These are phyloP conservation scores for Tothia fuscella DNA, from an alignment of 2,329 filamentous ascomycete genomes.

Conservation along the genomic window DNA sequence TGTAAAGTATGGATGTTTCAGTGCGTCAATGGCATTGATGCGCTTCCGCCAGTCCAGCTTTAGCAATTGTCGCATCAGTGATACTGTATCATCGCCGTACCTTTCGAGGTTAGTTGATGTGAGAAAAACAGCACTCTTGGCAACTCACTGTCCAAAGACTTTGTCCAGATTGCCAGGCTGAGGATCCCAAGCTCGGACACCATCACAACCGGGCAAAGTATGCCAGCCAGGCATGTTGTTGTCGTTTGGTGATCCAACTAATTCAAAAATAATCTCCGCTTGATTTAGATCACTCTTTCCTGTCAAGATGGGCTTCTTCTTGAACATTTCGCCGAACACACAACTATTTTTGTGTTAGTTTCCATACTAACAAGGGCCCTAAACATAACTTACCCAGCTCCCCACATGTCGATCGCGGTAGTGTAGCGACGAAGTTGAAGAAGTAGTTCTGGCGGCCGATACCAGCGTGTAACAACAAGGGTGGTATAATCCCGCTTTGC, in stretches of 20 bases:
- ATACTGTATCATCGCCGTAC: conserved; percentile 60
- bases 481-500: conserved; percentile 86
- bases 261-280: conserved; percentile 83
- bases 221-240: conserved; percentile 90
- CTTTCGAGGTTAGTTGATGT: conserved; percentile 10
- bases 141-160: conserved; percentile 58
- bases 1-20: conserved; percentile 86
- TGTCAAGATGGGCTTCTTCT: conserved; percentile 81
- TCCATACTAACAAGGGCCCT: background rate
- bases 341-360: conserved; percentile 47
- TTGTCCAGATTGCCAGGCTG: conserved; percentile 55
- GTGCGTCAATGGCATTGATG: conserved; percentile 85
- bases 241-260: conserved; percentile 82
- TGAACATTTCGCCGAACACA: conserved; percentile 96
- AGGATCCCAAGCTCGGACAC: conserved; percentile 49
- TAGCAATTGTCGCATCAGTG: conserved; percentile 69
- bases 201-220: conserved; percentile 67
- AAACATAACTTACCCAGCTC: conserved; percentile 62
- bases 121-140: background rate
- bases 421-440: conserved; percentile 84
- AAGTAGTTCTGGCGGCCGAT: conserved; percentile 84
- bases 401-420: conserved; percentile 97
- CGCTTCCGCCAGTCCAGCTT: conserved; percentile 80
- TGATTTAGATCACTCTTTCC: conserved; percentile 85
- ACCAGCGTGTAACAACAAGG: conserved; percentile 96